A percentile compares a stretch with the other conserved stretches of the same genome.
phyloP scores from a whole-genome alignment of 257 asterid species.

The Handroanthus guayacan region DNA sequence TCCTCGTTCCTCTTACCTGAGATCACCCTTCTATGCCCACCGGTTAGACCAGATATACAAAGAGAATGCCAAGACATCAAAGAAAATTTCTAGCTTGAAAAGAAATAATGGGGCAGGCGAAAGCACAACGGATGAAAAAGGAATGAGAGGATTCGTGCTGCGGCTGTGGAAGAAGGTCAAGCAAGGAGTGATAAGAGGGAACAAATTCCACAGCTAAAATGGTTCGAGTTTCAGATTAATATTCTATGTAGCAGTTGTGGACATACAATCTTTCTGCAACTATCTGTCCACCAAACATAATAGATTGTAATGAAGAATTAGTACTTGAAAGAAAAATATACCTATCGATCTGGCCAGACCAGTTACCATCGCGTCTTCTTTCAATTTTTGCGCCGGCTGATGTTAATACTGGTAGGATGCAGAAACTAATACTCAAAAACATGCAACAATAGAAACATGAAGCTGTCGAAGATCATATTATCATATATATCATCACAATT shows the following conservation, averaged over 20 bases:
- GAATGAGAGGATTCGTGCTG: slow-evolving; percentile 36
- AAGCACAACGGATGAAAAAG: slow-evolving; percentile 25
- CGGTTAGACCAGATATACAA: slow-evolving; percentile 46
- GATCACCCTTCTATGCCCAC: slow-evolving; percentile 48
- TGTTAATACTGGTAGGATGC: neutral
- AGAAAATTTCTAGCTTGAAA: slow-evolving; percentile 46
- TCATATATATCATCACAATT: neutral
- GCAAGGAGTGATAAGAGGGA: slow-evolving; percentile 39
- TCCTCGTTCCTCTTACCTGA: slow-evolving; percentile 46
- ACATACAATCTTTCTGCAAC: neutral
- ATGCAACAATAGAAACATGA: neutral
- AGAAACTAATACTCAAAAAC: neutral
- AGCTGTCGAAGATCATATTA: slow-evolving; percentile 18
- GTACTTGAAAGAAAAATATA: slow-evolving; percentile 17
- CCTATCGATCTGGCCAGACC: slow-evolving; percentile 20
- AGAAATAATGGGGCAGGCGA: neutral
- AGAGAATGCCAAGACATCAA: slow-evolving; percentile 46
- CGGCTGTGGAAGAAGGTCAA: slow-evolving; percentile 51
- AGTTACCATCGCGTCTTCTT: neutral
- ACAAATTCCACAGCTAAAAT: slow-evolving; percentile 28
- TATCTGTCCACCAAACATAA: neutral
- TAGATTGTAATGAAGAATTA: slow-evolving; percentile 3
- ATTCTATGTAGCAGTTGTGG: neutral
- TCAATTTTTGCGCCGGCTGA: neutral
- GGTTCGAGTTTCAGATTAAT: slow-evolving; percentile 26